Percentiles rank a stretch among this genome's conserved stretches.
Conservation (phyloP, 2,329 filamentous ascomycete genomes). For the Trichoderma sp. region DNA sequence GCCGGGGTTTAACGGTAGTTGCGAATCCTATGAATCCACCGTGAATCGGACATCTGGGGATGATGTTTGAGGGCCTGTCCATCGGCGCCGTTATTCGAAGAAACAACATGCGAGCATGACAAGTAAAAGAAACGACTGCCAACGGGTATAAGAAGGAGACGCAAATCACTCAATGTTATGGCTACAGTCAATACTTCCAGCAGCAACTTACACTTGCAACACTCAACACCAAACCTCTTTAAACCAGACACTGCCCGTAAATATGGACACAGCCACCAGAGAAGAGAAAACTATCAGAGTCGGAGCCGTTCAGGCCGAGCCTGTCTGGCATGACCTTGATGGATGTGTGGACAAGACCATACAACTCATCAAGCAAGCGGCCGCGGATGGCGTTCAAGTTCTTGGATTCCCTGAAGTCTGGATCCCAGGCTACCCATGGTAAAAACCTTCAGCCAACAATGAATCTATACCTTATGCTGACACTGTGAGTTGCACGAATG, state of each 20-base stretch:
- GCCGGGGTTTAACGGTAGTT: background rate
- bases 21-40: background rate
- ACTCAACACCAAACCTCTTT: background rate
- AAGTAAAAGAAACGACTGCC: background rate
- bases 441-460: background rate
- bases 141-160: background rate
- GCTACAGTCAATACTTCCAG: background rate
- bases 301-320: slow-evolving; percentile 44
- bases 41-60: background rate
- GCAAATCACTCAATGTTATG: background rate
- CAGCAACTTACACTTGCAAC: background rate
- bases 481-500: background rate
- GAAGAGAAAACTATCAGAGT: background rate
- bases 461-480: background rate
- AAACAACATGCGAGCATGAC: background rate
- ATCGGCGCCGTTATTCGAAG: background rate
- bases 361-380: slow-evolving; percentile 51
- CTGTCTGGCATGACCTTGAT: slow-evolving; percentile 53
- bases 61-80: background rate
- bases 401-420: slow-evolving; percentile 48
- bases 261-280: background rate
- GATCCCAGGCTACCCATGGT: slow-evolving; percentile 26
- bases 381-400: slow-evolving; percentile 47
- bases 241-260: too few species aligned
- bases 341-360: slow-evolving; percentile 51